phyloP scores from a whole-genome alignment of 352 stramenopile species.

The Pythium rishiriense region DNA sequence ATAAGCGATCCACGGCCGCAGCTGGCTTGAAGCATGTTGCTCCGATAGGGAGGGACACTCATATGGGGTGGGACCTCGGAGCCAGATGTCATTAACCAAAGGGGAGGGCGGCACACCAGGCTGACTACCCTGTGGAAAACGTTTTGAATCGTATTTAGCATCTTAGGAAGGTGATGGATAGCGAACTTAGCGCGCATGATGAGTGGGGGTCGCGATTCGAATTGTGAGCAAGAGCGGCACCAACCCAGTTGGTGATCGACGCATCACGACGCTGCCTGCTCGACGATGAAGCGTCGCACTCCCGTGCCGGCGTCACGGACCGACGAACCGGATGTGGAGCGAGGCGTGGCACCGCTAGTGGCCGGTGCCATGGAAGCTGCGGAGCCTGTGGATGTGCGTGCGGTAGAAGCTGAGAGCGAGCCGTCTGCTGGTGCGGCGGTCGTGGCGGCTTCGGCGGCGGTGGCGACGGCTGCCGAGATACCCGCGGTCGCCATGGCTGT shows the following conservation, averaged over 20 bases:
- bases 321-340: background rate
- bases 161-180: background rate
- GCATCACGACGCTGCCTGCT: too few relatives aligned
- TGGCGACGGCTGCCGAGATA: background rate
- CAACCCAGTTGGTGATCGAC: background rate
- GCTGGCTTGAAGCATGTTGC: slow-evolving; percentile 4
- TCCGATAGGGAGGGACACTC: too few relatives aligned
- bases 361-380: background rate
- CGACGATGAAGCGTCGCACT: slow-evolving; percentile 11
- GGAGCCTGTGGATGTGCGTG: background rate
- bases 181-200: slow-evolving; percentile 5
- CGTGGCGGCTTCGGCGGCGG: background rate
- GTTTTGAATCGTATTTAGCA: slow-evolving; percentile 3
- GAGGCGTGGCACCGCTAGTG: background rate
- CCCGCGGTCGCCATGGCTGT: background rate
- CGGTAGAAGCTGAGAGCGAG: background rate
- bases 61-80: background rate
- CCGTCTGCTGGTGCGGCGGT: too few relatives aligned
- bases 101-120: background rate
- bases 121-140: slow-evolving; percentile 13
- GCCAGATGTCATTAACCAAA: slow-evolving; percentile 15
- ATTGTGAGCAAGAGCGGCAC: background rate
- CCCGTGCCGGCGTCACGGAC: background rate
- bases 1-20: background rate
- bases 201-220: slow-evolving; percentile 10